Conservation (phyloP, 306 rosid species). For the Pachyrhizus erosus region DNA sequence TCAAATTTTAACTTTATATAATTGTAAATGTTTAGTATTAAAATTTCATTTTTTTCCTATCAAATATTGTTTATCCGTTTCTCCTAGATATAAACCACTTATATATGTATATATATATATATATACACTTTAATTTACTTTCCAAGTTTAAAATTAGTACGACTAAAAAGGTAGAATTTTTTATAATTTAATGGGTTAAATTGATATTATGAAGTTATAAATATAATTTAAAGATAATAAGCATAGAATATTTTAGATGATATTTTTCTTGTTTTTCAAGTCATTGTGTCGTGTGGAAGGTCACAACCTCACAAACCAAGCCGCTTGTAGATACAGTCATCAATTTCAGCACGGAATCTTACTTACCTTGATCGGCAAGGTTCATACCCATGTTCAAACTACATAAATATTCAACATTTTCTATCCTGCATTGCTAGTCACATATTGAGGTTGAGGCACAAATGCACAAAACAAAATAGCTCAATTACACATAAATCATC, state of each 20-base stretch:
- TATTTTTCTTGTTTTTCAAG: not conserved
- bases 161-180: not conserved
- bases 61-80: not conserved
- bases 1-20: not conserved
- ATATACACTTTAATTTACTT: not conserved
- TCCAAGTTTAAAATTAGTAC: not conserved
- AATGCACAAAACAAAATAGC: not conserved
- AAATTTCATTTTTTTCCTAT: not conserved
- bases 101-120: no score
- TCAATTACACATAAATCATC: not conserved
- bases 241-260: not conserved
- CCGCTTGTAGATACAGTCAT: not conserved
- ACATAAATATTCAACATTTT: not conserved
- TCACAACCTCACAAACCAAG: slow-evolving; percentile 6
- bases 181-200: not conserved
- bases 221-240: not conserved
- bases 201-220: not conserved
- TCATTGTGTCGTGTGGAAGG: not conserved
- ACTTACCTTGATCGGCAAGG: slow-evolving; percentile 40
- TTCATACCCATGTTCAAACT: not conserved
- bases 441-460: not conserved
- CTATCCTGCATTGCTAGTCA: not conserved
- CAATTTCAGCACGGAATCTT: not conserved
- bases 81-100: not conserved
- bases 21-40: not conserved